Percentiles rank a stretch among this genome's conserved stretches.
phyloP scores from a whole-genome alignment of 164 flowering plant genomes.

The Nymphaea colorata region DNA sequence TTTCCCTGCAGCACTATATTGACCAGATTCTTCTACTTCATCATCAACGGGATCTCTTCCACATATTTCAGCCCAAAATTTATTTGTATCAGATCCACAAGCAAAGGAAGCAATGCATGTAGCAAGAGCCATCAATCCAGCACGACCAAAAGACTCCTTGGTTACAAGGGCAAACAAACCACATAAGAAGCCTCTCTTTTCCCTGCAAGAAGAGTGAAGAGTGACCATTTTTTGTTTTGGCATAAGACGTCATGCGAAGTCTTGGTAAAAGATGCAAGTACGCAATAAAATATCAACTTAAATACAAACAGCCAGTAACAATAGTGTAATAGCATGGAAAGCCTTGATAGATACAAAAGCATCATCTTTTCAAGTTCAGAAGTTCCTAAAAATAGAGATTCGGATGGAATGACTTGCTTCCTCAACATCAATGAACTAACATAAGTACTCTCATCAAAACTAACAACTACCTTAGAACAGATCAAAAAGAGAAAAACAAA shows the following conservation, averaged over 20 bases:
- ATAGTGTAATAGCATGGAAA: too few relatives aligned
- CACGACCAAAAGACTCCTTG: slow-evolving; percentile 64
- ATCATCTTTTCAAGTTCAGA: too few relatives aligned
- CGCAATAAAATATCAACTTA: too few relatives aligned
- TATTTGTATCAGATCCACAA: slow-evolving; percentile 15
- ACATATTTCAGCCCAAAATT: slow-evolving; percentile 8
- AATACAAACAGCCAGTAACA: background rate
- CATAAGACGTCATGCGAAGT: too few relatives aligned
- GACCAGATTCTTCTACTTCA: slow-evolving; percentile 11
- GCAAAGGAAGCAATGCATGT: slow-evolving; percentile 67
- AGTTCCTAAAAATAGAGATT: too few relatives aligned
- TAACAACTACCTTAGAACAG: too few relatives aligned
- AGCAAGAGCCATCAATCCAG: slow-evolving; percentile 81
- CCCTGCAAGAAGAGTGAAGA: slow-evolving; percentile 31
- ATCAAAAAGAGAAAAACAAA: too few relatives aligned
- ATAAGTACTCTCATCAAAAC: too few relatives aligned
- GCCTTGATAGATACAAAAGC: too few relatives aligned
- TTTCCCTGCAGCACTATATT: slow-evolving; percentile 15
- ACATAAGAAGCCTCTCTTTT: slow-evolving; percentile 34
- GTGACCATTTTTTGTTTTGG: background rate
- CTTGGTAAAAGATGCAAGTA: too few relatives aligned
- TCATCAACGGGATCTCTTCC: slow-evolving; percentile 12
- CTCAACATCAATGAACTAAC: too few relatives aligned
- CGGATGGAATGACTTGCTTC: too few relatives aligned
- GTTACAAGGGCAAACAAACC: slow-evolving; percentile 51